Conservation (phyloP, 2,329 filamentous ascomycete genomes). For the Exophiala phaeomuriformis region DNA sequence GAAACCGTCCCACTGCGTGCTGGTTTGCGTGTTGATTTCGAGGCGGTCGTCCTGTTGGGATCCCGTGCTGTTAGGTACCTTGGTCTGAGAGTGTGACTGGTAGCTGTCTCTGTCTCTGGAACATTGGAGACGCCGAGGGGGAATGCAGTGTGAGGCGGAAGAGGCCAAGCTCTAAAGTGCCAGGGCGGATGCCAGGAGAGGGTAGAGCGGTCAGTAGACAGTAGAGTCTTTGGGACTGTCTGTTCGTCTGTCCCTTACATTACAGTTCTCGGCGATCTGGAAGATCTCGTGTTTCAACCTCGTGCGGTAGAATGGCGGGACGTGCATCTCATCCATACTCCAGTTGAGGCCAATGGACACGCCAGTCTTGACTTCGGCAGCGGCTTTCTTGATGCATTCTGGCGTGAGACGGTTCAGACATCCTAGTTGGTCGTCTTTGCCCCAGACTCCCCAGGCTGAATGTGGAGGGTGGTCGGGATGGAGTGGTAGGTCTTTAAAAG, state of each 20-base stretch:
- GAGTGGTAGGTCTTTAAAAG: constrained; percentile 38
- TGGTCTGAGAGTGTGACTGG: neutral
- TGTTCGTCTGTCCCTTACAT: neutral
- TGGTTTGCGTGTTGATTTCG: constrained; percentile 13
- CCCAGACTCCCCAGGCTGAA: constrained; percentile 52
- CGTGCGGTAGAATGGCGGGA: constrained; percentile 6
- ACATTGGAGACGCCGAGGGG: too few relatives aligned
- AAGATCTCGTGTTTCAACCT: constrained; percentile 6
- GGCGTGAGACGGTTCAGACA: constrained; percentile 49
- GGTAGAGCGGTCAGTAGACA: too few relatives aligned
- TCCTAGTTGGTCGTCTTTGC: constrained; percentile 44
- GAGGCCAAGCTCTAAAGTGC: neutral
- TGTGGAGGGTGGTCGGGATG: constrained; percentile 34
- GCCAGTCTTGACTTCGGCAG: constrained; percentile 27
- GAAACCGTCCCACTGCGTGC: constrained; percentile 14
- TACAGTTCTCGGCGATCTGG: neutral
- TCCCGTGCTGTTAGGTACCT: neutral
- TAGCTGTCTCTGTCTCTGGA: too few relatives aligned
- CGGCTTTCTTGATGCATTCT: constrained; percentile 33
- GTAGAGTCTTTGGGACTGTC: neutral
- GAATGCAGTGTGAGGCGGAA: neutral
- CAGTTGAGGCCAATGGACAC: constrained; percentile 6
- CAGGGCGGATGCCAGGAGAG: neutral
- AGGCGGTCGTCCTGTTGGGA: constrained; percentile 7
- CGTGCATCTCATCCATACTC: constrained; percentile 5